phyloP scores from a whole-genome alignment of 768 basidiomycete species.

The Hygrocybe coccinea region DNA sequence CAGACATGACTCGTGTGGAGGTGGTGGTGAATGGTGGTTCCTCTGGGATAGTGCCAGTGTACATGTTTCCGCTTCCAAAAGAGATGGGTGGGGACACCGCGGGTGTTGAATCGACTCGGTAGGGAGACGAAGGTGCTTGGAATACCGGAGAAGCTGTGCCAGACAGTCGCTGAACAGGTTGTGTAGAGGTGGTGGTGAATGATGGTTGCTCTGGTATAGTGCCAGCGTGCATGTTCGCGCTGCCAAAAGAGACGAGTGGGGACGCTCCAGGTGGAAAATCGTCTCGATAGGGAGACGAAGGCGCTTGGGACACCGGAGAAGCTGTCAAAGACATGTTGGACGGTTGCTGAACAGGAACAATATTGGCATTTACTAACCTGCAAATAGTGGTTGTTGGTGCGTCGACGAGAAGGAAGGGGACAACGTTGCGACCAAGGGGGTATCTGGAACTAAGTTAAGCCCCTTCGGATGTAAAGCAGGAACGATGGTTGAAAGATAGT shows the following conservation, averaged over 20 bases:
- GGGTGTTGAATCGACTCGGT: neutral
- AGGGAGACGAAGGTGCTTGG: neutral
- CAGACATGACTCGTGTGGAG: no score
- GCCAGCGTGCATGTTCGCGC: no score
- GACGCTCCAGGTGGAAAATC: neutral
- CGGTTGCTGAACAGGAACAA: neutral
- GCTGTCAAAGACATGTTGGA: neutral
- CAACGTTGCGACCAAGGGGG: neutral
- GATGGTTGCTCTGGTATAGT: no score
- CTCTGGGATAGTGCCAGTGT: no score
- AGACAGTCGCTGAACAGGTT: neutral
- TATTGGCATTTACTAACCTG: neutral
- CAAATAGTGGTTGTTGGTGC: neutral
- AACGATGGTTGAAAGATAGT: neutral
- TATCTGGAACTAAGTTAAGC: neutral
- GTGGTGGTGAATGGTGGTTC: no score
- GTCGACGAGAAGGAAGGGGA: neutral
- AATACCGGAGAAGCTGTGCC: neutral
- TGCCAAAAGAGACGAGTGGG: no score
- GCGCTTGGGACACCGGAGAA: neutral
- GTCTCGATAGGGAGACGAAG: neutral
- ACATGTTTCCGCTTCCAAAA: no score
- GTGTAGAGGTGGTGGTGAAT: no score
- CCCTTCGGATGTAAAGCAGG: neutral
- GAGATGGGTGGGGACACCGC: no score